Conservation (phyloP, 306 rosid genomes). For the Hylodesmum podocarpum region DNA sequence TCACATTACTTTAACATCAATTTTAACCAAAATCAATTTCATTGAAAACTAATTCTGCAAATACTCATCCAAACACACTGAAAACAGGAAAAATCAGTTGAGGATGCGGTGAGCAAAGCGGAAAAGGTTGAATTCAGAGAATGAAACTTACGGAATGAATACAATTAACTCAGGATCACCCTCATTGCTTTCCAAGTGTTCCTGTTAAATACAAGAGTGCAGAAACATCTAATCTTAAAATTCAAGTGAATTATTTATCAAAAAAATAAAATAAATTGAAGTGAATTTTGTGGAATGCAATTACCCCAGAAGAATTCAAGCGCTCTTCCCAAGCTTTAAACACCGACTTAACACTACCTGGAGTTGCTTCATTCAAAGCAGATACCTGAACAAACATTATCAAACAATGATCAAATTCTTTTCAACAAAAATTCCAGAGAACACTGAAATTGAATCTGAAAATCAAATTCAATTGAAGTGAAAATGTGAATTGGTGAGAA, state of each 20-base stretch:
- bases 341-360: slow-evolving; percentile 82
- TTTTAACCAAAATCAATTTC: too few species aligned
- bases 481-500: too few species aligned
- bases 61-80: too few species aligned
- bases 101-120: neutral
- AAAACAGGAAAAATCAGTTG: neutral
- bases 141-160: slow-evolving; percentile 71
- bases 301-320: slow-evolving; percentile 73
- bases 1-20: too few species aligned
- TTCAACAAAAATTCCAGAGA: neutral
- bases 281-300: neutral
- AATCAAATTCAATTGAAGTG: neutral
- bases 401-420: neutral
- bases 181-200: slow-evolving; percentile 87
- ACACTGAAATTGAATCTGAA: too few species aligned
- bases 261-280: too few species aligned
- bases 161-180: slow-evolving; percentile 98
- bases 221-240: neutral
- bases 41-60: too few species aligned
- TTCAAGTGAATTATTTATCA: neutral
- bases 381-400: slow-evolving; percentile 51
- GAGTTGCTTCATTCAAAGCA: slow-evolving; percentile 89
- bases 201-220: slow-evolving; percentile 42
- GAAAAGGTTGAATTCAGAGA: neutral
- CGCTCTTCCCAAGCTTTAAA: slow-evolving; percentile 97